Evolutionary conservation across 2,329 filamentous ascomycete species (phyloP), one percentile per base, ranked within the genome.

Genomic region (Ophiostoma tasmaniense): DNA sequence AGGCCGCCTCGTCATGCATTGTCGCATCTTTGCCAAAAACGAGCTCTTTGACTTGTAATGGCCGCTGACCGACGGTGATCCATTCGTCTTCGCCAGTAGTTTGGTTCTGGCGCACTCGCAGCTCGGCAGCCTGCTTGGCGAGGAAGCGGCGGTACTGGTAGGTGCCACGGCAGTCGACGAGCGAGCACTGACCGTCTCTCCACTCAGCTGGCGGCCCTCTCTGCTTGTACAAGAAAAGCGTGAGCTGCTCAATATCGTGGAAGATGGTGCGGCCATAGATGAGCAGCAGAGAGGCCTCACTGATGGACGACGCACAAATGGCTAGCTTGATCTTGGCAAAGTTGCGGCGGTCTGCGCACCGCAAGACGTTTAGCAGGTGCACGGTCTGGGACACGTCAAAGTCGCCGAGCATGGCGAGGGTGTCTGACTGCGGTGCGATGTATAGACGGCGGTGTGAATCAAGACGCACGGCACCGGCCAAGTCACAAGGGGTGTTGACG

Each of bases 361-460:
- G 35, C 52, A 55, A 64, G 59, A 62, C 66, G 45, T 39, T 52
- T 28, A 71, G 30, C 35, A 71, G 50, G 22, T 67, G 30, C 61
- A 7, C 72, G 69, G 28, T 62, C 25, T 69, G 69, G 22, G 45
- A 42, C 33, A 74, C 74, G 62, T 75, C 72, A 28, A 75, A 68
- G 8, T 76, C 74, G 11, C 77, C 77, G 8, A 79, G 72, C 69
- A 79, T 35, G 4, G 74, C 75, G 8, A 79, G 73, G 17, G 75
- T 75, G 71, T 79, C 78, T 65, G 69, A 25, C 30, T 71, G 70
- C 7, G 76, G 77, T 45, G 76, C 73, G 13, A 79, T 64, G 67
- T 78, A 76, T 20, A 79, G 72, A 2, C 72, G 72, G 37, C 73
- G 72, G 59, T 73, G 70, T 52, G 70, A 66, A 64, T 71, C 67